Evolutionary conservation across 108 stramenopile genomes (phyloP), one percentile per base, ranked within the genome.

Genomic region (Pseudonitzschia pungens): DNA sequence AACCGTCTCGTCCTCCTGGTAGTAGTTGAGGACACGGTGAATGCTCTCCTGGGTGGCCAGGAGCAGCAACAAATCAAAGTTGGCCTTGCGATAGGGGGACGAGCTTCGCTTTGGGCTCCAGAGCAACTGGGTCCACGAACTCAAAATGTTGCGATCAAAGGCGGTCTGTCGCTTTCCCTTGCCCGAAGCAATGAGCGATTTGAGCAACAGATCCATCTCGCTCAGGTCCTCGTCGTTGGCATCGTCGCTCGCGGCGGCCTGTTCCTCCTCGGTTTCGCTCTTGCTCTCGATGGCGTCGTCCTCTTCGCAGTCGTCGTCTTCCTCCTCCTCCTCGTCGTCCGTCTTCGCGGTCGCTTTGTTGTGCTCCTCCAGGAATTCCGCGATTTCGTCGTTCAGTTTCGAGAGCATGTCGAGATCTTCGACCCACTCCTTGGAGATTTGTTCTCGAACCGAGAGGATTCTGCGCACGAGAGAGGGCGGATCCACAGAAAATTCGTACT

Each of bases 21-120:
- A 85, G 2, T 78, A 62, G 51, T 72, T 72, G 15, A 94, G 65
- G 26, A 94, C 73, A 18, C 87, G 78, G 54, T 95, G 93, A n/a
- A 89, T 74, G 15, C 83, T 70, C 70, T 89, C 91, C 52, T 92
- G 93, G 10, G 91, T 95, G 16, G 83, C 79, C 10, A 95, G 69
- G 15, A 83, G 73, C 45, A 82, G 69, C 7, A 95, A 67, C 21
- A 95, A 69, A 56, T 95, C 93, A 66, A 95, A 92, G 66, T 90
- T 95, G 4, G 87, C 85, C 43, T 78, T 69, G 26, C 93, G 83
- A 21, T 89, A 83, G 20, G 89, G 88, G 16, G 87, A 88, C 15
- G 90, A 81, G 28, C 40, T 73, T 26, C 56, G 68, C 15, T 81
- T 81, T 44, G 81, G 77, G 66, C 72, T 78, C 36, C 73, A 77